phyloP scores from a whole-genome alignment of 768 basidiomycete species.

The Hericium coralloides region DNA sequence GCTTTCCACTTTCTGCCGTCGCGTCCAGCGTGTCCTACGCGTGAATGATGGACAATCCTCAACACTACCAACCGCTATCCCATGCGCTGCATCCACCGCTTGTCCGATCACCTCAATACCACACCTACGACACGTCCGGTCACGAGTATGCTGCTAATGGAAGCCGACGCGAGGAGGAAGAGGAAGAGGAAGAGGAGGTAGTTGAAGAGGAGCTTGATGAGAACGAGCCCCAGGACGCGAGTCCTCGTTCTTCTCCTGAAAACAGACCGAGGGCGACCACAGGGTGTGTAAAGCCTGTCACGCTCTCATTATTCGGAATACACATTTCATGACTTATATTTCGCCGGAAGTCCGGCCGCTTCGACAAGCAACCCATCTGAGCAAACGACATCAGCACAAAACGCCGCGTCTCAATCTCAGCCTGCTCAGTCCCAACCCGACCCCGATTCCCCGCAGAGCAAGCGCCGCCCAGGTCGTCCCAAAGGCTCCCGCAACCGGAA shows the following conservation, averaged over 20 bases:
- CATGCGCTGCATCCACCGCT: conserved; percentile 62
- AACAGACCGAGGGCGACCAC: conserved; percentile 14
- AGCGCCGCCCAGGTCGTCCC: conserved; percentile 72
- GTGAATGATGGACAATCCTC: conserved; percentile 54
- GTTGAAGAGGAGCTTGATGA: conserved; percentile 57
- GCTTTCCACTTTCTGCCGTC: conserved; percentile 2
- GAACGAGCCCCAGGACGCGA: conserved; percentile 22
- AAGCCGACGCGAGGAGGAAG: conserved; percentile 45
- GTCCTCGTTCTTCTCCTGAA: conserved; percentile 22
- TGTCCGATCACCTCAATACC: conserved; percentile 17
- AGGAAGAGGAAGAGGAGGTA: conserved; percentile 68
- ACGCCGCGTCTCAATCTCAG: conserved; percentile 19
- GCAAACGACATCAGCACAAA: conserved; percentile 11
- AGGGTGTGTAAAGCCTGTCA: conserved; percentile 22
- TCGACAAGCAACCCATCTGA: conserved; percentile 13
- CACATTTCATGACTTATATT: conserved; percentile 9
- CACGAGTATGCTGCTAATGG: conserved; percentile 19
- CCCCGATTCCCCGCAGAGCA: conserved; percentile 34
- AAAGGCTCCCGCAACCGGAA: conserved; percentile 72
- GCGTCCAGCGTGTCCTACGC: conserved; percentile 7
- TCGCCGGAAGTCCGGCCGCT: conserved; percentile 17
- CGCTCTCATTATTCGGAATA: conserved; percentile 8
- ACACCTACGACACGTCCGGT: conserved; percentile 13
- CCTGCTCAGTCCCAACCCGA: conserved; percentile 15
- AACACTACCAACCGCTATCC: conserved; percentile 74